Base-by-base conservation (phyloP, 257 asterid genomes). In the Cruciata laevipes region DNA sequence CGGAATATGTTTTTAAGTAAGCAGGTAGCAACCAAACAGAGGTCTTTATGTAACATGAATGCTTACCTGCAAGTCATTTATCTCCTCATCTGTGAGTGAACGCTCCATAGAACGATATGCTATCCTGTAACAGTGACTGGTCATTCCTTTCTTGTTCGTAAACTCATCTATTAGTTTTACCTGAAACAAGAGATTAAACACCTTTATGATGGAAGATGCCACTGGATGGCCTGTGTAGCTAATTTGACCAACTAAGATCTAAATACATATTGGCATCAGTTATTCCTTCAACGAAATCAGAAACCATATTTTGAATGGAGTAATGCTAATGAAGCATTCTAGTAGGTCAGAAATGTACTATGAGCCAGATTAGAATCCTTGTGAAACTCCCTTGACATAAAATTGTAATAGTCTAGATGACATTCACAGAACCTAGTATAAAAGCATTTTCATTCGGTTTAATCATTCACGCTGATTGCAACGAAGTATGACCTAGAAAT, bases 31-130 rank as follows among this genome's bases (percentile, higher is more conserved):
- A 33, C 6, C 8, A 30, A 69, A 62, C 12, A 16, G 32, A 3
- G 24, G 52, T 17, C 32, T 9, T 5, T 31, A 3, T 17, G 52
- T 33, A 31, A 64, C 27, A 47, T 6, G 24, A 53, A 31, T 17
- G 53, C 44, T n/a, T 74, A 90, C 99, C 97, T 94, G 99, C 73
- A 90, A 79, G 40, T 86, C 95, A 61, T 94, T 94, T 52, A 94
- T 94, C 82, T 94, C 99, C 63, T 88, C 99, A 44, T 94, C 97
- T 4, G 89, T 90, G 70, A 94, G 90, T 32, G 99, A 94, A 11
- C 95, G 92, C 66, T 89, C 99, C 97, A 86, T 90, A 30, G 99
- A 93, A 69, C 96, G 84, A 76, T 90, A 93, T 6, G 89, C 87
- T 49, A 94, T 86, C 72, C 99, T 81, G 67, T 93, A 91, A 71